phyloP scores from a whole-genome alignment of 768 basidiomycete species.

The Ramaria sp. region DNA sequence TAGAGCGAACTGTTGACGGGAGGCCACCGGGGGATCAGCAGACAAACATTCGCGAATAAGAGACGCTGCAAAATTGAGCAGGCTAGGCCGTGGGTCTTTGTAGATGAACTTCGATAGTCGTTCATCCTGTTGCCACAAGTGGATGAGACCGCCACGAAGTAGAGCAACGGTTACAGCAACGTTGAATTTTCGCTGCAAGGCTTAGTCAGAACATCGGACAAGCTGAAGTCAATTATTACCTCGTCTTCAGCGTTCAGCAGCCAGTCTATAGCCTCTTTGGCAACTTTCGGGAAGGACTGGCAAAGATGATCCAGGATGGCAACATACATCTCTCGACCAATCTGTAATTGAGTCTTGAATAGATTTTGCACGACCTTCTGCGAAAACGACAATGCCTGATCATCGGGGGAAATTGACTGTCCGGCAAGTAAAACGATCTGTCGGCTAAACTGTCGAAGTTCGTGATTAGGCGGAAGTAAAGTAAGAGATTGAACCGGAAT shows the following conservation, averaged over 20 bases:
- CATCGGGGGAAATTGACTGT: conserved; percentile 67
- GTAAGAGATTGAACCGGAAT: conserved; percentile 62
- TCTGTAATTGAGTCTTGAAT: conserved; percentile 77
- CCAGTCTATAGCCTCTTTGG: conserved; percentile 96
- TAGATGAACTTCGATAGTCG: conserved; percentile 80
- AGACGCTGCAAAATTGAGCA: conserved; percentile 74
- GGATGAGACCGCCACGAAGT: conserved; percentile 73
- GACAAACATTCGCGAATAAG: conserved; percentile 82
- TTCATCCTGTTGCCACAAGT: conserved; percentile 69
- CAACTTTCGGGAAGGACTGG: conserved; percentile 81
- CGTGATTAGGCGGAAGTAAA: conserved; percentile 69
- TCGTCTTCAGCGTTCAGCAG: conserved; percentile 93
- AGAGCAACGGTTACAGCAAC: conserved; percentile 88
- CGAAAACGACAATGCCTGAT: conserved; percentile 84
- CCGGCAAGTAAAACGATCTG: conserved; percentile 77
- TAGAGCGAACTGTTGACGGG: conserved; percentile 68
- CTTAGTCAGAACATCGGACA: conserved; percentile 11
- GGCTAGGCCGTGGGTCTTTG: conserved; percentile 62
- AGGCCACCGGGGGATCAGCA: conserved; percentile 67
- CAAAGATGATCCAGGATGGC: conserved; percentile 83
- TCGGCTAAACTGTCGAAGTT: conserved; percentile 74
- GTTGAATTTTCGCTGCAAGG: conserved; percentile 81
- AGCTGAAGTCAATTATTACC: conserved; percentile 30
- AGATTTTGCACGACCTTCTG: conserved; percentile 94
- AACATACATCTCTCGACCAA: conserved; percentile 91